phyloP scores from a whole-genome alignment of 2,329 filamentous ascomycete genomes.

The Colletotrichum lentis region DNA sequence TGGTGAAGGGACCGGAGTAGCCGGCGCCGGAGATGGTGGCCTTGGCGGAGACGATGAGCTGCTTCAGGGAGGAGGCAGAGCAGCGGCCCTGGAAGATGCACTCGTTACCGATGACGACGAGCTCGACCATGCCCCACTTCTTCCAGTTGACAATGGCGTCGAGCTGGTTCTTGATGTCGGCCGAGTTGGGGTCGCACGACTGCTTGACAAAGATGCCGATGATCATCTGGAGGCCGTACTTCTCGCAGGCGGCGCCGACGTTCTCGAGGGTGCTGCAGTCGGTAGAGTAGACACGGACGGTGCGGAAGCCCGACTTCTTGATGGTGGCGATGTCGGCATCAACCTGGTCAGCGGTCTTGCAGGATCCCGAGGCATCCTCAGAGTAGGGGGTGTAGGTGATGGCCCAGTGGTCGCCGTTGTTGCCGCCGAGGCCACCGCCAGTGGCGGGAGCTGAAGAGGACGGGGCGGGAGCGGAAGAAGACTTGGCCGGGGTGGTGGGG shows the following conservation, averaged over 20 bases:
- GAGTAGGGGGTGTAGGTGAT: conserved; percentile 84
- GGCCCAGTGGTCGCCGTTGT: conserved; percentile 67
- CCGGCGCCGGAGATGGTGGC: conserved; percentile 67
- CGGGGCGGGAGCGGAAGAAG: conserved; percentile 39
- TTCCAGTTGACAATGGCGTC: conserved; percentile 73
- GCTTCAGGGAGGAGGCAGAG: conserved; percentile 68
- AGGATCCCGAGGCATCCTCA: conserved; percentile 59
- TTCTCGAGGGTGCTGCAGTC: conserved; percentile 84
- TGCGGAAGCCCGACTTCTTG: conserved; percentile 70
- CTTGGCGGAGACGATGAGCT: conserved; percentile 75
- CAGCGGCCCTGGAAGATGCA: conserved; percentile 79
- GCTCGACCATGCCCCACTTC: conserved; percentile 77
- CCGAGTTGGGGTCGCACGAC: conserved; percentile 64
- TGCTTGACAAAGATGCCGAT: conserved; percentile 85
- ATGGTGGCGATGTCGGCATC: conserved; percentile 68
- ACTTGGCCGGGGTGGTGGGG: conserved; percentile 40
- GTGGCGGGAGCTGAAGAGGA: conserved; percentile 42
- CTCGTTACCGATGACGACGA: conserved; percentile 92
- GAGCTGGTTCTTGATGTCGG: conserved; percentile 77
- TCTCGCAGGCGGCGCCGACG: conserved; percentile 74
- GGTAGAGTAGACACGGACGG: conserved; percentile 86
- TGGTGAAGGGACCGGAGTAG: conserved; percentile 80
- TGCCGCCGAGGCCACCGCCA: conserved; percentile 50
- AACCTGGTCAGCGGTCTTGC: conserved; percentile 71
- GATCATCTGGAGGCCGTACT: conserved; percentile 79